Evolutionary conservation across 495 filamentous ascomycete species (phyloP).

Genomic region (Xylaria venustula): DNA sequence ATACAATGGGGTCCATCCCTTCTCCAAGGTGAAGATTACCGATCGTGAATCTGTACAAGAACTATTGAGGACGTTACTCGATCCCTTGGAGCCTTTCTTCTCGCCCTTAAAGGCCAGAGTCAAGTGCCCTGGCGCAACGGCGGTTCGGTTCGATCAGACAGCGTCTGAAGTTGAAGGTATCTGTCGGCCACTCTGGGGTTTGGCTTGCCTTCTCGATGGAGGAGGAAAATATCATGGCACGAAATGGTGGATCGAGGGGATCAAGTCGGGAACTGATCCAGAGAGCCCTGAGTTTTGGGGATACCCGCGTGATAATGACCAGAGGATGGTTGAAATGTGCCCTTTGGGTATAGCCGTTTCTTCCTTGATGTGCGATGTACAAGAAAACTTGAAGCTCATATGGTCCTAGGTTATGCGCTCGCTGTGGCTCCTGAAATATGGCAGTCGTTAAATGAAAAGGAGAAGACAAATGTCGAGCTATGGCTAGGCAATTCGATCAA

Average conservation of each 20-base stretch:
- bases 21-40: slow-evolving; percentile 45
- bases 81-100: slow-evolving; percentile 64
- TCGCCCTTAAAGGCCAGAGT: slow-evolving; percentile 57
- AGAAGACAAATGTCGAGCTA: slow-evolving; percentile 59
- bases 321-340: slow-evolving; percentile 85
- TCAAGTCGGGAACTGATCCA: slow-evolving; percentile 67
- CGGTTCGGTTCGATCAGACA: slow-evolving; percentile 69
- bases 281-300: slow-evolving; percentile 70
- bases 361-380: neutral
- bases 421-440: slow-evolving; percentile 67
- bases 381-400: neutral
- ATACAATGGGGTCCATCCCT: slow-evolving; percentile 48
- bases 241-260: slow-evolving; percentile 63
- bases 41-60: slow-evolving; percentile 55
- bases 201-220: slow-evolving; percentile 66
- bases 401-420: slow-evolving; percentile 49
- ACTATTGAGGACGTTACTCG: slow-evolving; percentile 58
- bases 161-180: slow-evolving; percentile 77
- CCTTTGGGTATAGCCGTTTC: slow-evolving; percentile 48
- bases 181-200: slow-evolving; percentile 71
- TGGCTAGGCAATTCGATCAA: slow-evolving; percentile 74
- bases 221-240: slow-evolving; percentile 61
- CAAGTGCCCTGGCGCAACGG: slow-evolving; percentile 61
- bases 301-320: slow-evolving; percentile 67
- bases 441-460: slow-evolving; percentile 58